Conservation (phyloP, 1,284 basidiomycete genomes). For the Pascua guehoae region DNA sequence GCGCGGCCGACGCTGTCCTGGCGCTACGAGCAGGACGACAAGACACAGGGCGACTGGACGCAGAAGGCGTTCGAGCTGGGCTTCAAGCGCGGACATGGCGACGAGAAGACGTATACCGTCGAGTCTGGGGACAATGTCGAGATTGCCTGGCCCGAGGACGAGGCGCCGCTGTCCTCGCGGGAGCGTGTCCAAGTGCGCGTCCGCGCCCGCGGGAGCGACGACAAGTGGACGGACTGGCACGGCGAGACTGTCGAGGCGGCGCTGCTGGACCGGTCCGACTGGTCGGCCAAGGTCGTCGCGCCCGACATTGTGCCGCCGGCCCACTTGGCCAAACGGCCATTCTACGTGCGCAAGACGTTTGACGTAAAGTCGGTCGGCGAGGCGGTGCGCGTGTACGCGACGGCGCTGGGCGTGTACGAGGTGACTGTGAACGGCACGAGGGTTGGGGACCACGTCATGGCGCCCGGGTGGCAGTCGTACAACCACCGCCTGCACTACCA, state of each 20-base stretch:
- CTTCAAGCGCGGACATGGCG: conserved; percentile 10
- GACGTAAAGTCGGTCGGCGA: not conserved
- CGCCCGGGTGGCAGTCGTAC: conserved; percentile 44
- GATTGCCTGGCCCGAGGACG: conserved; percentile 35
- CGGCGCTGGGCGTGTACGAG: conserved; percentile 42
- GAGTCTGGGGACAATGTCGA: conserved; percentile 19
- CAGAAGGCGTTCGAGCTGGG: conserved; percentile 32
- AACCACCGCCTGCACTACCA: conserved; percentile 36
- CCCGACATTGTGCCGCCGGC: conserved; percentile 2
- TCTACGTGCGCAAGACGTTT: conserved; percentile 22
- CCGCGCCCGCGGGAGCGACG: conserved; percentile 20
- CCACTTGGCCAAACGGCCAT: conserved; percentile 22
- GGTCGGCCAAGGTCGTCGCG: conserved; percentile 24
- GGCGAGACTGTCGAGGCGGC: conserved; percentile 25
- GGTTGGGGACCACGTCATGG: conserved; percentile 36
- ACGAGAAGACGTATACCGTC: conserved; percentile 18
- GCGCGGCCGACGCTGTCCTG: conserved; percentile 30
- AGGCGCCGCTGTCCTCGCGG: conserved; percentile 20
- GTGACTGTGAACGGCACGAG: conserved; percentile 32
- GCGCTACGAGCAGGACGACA: conserved; percentile 23
- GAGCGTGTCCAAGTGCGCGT: conserved; percentile 21
- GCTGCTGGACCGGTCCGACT: conserved; percentile 22
- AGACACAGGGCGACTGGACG: conserved; percentile 20
- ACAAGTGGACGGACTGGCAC: conserved; percentile 10
- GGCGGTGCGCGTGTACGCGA: conserved; percentile 32